A percentile compares a stretch with the other conserved stretches of the same genome.
phyloP scores from a whole-genome alignment of 331 rosid genomes.

The Rhamnella rubrinervis region DNA sequence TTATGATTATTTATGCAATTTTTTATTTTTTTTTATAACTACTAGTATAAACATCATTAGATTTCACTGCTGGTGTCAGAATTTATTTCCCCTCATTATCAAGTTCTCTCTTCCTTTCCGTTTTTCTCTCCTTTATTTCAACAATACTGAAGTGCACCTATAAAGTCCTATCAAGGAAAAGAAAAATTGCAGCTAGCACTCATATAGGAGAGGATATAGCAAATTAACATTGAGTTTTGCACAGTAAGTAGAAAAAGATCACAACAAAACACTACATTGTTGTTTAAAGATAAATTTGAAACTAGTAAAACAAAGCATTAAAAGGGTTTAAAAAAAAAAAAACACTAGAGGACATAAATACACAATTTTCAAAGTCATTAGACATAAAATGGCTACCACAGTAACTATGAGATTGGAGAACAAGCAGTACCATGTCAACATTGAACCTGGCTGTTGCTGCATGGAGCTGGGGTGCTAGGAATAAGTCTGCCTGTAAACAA shows the following conservation, averaged over 20 bases:
- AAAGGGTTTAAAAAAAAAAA: background rate
- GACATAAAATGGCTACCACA: background rate
- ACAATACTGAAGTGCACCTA: too few relatives aligned
- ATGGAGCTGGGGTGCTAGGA: constrained; percentile 71
- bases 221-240: background rate
- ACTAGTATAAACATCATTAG: too few relatives aligned
- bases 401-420: background rate
- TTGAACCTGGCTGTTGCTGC: constrained; percentile 42
- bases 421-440: constrained; percentile 52
- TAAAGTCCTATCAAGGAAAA: too few relatives aligned
- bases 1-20: too few relatives aligned
- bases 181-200: background rate
- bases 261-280: background rate
- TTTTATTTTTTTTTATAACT: too few relatives aligned
- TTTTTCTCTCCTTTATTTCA: too few relatives aligned
- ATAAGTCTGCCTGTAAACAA: constrained; percentile 73
- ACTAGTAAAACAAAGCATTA: background rate
- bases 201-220: background rate
- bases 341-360: background rate
- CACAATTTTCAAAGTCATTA: background rate
- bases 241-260: background rate
- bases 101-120: too few relatives aligned
- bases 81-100: too few relatives aligned
- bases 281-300: background rate
- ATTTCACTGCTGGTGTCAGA: too few relatives aligned